Conservation (phyloP, 2,329 filamentous ascomycete species). For the Pestalotiopsis sp. region DNA sequence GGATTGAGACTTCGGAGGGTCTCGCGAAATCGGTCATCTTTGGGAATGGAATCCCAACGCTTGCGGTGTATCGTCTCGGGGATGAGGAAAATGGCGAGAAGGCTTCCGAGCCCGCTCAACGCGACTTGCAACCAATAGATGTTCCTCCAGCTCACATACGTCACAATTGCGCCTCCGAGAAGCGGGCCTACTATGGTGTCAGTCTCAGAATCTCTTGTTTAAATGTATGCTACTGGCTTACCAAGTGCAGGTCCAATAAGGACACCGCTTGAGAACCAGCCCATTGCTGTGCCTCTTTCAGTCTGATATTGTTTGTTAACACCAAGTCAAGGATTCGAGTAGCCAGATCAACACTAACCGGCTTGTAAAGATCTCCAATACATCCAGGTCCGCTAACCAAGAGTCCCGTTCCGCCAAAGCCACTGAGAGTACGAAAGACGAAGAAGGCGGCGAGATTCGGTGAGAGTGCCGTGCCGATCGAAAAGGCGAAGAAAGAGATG, state of each 20-base stretch:
- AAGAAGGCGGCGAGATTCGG: conserved; percentile 69
- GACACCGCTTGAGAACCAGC: conserved; percentile 45
- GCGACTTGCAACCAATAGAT: conserved; percentile 35
- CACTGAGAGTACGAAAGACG: conserved; percentile 69
- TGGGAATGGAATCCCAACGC: conserved; percentile 43
- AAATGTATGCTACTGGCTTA: neutral
- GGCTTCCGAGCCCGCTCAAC: conserved; percentile 29
- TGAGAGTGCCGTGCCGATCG: conserved; percentile 66
- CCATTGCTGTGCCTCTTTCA: neutral
- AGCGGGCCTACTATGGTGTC: conserved; percentile 49
- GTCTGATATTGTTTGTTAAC: neutral
- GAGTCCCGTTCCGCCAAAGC: conserved; percentile 71
- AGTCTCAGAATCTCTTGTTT: neutral
- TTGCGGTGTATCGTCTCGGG: conserved; percentile 63
- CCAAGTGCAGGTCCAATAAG: conserved; percentile 43
- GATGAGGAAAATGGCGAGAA: conserved; percentile 29
- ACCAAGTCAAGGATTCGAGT: neutral
- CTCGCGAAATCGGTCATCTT: conserved; percentile 36
- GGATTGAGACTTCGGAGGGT: conserved; percentile 36
- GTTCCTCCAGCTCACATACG: conserved; percentile 30
- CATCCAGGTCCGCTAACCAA: conserved; percentile 67
- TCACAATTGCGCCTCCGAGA: conserved; percentile 33
- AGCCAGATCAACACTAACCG: neutral
- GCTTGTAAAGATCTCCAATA: conserved; percentile 46
- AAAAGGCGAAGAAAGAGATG: conserved; percentile 64